Conservation (phyloP, 176 grass and related monocot genomes). For the Avena sativa region DNA sequence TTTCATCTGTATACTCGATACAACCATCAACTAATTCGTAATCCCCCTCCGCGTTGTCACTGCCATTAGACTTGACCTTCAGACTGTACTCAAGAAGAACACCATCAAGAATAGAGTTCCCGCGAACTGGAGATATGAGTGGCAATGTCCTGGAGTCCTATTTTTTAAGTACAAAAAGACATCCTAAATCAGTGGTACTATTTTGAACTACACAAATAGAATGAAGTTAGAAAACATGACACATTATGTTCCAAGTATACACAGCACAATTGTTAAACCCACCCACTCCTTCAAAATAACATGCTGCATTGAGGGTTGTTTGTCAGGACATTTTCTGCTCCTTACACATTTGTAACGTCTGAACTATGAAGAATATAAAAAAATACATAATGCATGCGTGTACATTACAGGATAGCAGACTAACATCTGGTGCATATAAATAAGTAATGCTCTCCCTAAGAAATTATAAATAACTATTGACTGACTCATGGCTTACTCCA, state of each 20-base stretch:
- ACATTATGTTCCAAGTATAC: not conserved
- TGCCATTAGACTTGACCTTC: not conserved
- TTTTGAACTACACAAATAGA: not conserved
- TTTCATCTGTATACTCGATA: not conserved
- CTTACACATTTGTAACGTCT: not conserved
- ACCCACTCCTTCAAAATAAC: not conserved
- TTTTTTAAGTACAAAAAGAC: not conserved
- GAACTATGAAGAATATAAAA: not conserved
- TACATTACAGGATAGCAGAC: not conserved
- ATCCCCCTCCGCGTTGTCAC: not conserved
- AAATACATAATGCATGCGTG: not conserved
- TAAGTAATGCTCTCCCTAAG: not conserved
- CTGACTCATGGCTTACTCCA: not conserved
- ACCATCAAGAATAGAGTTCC: conserved; percentile 8
- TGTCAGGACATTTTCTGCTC: not conserved
- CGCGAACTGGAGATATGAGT: conserved; percentile 5
- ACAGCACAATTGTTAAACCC: not conserved
- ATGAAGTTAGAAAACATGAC: not conserved
- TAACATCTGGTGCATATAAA: not conserved
- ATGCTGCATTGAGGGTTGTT: not conserved
- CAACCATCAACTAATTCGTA: not conserved
- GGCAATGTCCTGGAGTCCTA: not conserved
- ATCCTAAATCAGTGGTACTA: not conserved
- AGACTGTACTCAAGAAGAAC: conserved; percentile 15
- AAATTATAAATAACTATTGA: not conserved